Base-by-base conservation (phyloP, 768 basidiomycete species). In the Kwoniella dejecticola region DNA sequence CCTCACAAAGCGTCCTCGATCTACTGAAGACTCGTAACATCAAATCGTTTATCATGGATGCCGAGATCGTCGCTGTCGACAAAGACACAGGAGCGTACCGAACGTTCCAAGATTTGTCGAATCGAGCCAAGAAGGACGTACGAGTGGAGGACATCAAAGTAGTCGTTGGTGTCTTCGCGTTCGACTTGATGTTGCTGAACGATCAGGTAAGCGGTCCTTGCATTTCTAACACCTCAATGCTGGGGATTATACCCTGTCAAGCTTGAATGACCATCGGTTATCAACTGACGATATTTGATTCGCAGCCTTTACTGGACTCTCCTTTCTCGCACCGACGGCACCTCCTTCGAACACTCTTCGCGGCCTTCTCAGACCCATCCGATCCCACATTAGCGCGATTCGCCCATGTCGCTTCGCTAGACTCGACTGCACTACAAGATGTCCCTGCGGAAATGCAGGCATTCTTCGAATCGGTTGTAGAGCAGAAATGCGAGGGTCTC, bases 161-260 rank as follows among this genome's bases (percentile, higher is more conserved):
- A 41, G 78, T 85, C 24, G 90, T 95, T 0, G 88, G 88, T n/a
- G 83, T 95, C 2, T 94, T 85, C 76, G 88, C 85, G 0, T 96
- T 95, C 77, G 93, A 96, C 80, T 70, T 95, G 61, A 89, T 96
- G 90, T 86, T 87, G 71, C 80, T 91, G 47, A 87, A 95, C 77
- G 87, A 85, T 62, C 79, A 87, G 81, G 93, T 90, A 64, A 78
- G 85, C 72, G 0, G 1, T n/a, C 11, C 23, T 13, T 23, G 10
- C 19, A 7, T 5, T 44, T 21, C 41, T 49, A 27, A 33, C 30
- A 17, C 17, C 17, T 12, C 13, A 46, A 30, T 40, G 11, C 44
- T n/a, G 24, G n/a, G n/a, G n/a, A n/a, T 1, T n/a, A 33, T 62
- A 42, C 49, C 42, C 26, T 38, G 15, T 41, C 57, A 31, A 15